Conservation (phyloP, 1,284 basidiomycete genomes). For the Athelia psychrophila region DNA sequence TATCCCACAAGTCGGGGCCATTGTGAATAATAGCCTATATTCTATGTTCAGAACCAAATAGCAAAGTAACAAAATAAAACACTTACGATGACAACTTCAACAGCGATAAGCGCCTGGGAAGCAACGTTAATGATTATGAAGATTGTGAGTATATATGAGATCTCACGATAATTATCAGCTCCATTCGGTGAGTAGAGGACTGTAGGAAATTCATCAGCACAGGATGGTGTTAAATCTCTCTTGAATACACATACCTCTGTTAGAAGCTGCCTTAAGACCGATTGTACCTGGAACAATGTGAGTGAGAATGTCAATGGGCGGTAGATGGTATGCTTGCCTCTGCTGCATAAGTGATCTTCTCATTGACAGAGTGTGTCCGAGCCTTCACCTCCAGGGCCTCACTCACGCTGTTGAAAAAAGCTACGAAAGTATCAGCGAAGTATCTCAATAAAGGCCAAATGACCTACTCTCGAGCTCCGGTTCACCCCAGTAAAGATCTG, state of each 20-base stretch:
- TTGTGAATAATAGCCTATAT: conserved; percentile 56
- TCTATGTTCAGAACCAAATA: background rate
- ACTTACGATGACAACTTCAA: conserved; percentile 85
- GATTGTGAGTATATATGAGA: too few relatives aligned
- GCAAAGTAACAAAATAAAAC: conserved; percentile 1
- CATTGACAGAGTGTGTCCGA: conserved; percentile 79
- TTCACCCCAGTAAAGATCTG: conserved; percentile 90
- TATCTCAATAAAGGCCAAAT: background rate
- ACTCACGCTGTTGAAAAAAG: conserved; percentile 81
- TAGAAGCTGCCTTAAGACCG: conserved; percentile 70
- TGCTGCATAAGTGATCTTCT: conserved; percentile 91
- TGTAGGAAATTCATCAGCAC: conserved; percentile 24
- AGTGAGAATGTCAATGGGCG: conserved; percentile 9
- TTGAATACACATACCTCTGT: conserved; percentile 57
- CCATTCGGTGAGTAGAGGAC: conserved; percentile 87
- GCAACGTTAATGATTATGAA: background rate
- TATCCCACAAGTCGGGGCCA: conserved; percentile 62
- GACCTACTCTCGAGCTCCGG: conserved; percentile 77
- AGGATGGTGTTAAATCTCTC: background rate
- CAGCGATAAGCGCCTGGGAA: conserved; percentile 71
- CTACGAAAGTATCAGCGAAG: conserved; percentile 29
- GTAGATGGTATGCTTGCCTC: conserved; percentile 48
- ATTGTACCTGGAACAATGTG: conserved; percentile 52
- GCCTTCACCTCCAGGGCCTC: conserved; percentile 80
- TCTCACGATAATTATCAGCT: conserved; percentile 80